Conservation (phyloP, 495 filamentous ascomycete species). For the Daldinia bambusicola region DNA sequence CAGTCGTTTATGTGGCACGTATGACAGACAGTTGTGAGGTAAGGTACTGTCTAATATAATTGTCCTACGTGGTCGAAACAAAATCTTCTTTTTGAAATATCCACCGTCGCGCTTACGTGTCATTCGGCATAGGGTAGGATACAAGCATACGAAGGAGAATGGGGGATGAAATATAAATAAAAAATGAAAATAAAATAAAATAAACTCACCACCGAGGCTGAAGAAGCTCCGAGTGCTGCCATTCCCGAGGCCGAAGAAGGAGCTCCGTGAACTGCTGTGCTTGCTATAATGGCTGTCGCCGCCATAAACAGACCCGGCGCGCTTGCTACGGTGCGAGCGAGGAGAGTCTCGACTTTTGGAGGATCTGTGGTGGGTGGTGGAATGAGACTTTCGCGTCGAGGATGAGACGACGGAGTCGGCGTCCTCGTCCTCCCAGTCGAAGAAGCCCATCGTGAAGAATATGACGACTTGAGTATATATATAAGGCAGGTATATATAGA, state of each 20-base stretch:
- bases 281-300: conserved; percentile 46
- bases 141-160: conserved; percentile 56
- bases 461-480: background rate
- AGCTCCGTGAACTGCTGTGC: conserved; percentile 58
- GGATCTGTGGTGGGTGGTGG: conserved; percentile 44
- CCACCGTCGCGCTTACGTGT: conserved; percentile 8
- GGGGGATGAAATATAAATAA: too few relatives aligned
- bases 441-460: conserved; percentile 51
- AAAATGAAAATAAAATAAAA: conserved; percentile 3
- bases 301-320: conserved; percentile 47
- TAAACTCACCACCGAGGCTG: conserved; percentile 62
- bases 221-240: conserved; percentile 57
- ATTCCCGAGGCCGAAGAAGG: conserved; percentile 64
- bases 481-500: background rate
- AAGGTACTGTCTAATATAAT: too few relatives aligned
- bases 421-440: conserved; percentile 57
- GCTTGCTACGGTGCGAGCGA: conserved; percentile 46
- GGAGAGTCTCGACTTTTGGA: conserved; percentile 49
- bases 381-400: conserved; percentile 52
- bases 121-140: conserved; percentile 52
- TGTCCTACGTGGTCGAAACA: background rate
- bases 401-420: conserved; percentile 53
- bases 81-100: background rate
- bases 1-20: conserved; percentile 13
- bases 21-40: background rate